Conservation (phyloP, 2,329 filamentous ascomycete genomes). For the Onygenales sp. region DNA sequence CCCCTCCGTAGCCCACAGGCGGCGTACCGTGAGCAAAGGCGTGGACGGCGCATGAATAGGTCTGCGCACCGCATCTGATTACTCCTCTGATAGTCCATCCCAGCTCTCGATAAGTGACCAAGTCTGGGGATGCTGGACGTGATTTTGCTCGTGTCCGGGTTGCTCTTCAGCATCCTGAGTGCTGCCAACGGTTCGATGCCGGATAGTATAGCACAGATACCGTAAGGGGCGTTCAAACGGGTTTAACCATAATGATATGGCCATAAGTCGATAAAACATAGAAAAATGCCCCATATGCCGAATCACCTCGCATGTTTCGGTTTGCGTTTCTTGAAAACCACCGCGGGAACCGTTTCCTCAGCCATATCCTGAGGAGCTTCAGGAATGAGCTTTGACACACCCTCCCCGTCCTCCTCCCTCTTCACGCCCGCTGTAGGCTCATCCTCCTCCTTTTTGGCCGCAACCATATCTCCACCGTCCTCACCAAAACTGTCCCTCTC, state of each 20-base stretch:
- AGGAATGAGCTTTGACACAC: slow-evolving; percentile 3
- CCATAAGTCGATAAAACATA: not conserved
- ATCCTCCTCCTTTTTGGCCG: slow-evolving; percentile 13
- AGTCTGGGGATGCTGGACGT: too few relatives aligned
- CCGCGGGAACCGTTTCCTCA: slow-evolving; percentile 19
- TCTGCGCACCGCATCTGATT: too few relatives aligned
- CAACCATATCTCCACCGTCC: slow-evolving; percentile 5
- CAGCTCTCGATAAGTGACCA: too few relatives aligned
- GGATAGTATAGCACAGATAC: not conserved
- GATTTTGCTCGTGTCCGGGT: too few relatives aligned
- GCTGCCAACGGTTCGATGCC: not conserved
- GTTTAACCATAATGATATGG: too few relatives aligned
- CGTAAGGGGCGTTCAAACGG: too few relatives aligned
- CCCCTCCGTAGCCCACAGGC: too few relatives aligned
- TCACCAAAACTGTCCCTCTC: slow-evolving; percentile 6
- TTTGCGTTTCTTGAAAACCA: slow-evolving; percentile 42
- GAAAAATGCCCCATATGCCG: not conserved
- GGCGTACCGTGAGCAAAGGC: too few relatives aligned
- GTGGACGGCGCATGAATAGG: too few relatives aligned
- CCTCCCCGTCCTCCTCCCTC: slow-evolving; percentile 18
- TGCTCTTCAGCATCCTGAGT: too few relatives aligned
- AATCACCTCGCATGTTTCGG: slow-evolving; percentile 34
- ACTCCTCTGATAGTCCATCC: too few relatives aligned
- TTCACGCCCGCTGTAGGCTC: slow-evolving; percentile 14
- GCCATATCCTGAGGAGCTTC: slow-evolving; percentile 9